A percentile compares a stretch with the other conserved stretches of the same genome.
Evolutionary conservation across 305 asterid species (phyloP).

Genomic region (Fraxinus angustifolia): DNA sequence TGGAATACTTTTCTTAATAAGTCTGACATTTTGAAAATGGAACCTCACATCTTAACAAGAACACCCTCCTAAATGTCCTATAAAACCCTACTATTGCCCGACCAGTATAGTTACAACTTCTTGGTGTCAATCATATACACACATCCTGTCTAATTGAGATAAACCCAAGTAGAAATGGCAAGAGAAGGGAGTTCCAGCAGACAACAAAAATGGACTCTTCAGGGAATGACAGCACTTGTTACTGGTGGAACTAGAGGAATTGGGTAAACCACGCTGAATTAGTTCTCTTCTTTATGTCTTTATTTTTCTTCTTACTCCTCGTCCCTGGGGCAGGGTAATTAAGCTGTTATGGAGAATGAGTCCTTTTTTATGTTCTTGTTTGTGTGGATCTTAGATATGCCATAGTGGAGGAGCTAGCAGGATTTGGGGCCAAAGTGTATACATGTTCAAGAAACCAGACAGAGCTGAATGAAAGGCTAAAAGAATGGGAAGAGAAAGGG

Average conservation of each 20-base stretch:
- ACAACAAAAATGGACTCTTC: conserved; percentile 44
- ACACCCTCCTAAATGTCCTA: neutral
- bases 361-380: neutral
- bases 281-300: neutral
- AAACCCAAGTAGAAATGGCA: conserved; percentile 14
- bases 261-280: conserved; percentile 23
- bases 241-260: conserved; percentile 60
- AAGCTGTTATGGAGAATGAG: neutral
- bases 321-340: too few species aligned
- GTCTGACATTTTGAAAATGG: too few species aligned
- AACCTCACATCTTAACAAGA: too few species aligned
- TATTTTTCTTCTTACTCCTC: neutral
- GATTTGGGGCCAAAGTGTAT: conserved; percentile 61
- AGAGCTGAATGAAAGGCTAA: conserved; percentile 44
- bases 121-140: neutral
- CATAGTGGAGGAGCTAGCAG: conserved; percentile 73
- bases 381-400: conserved; percentile 42
- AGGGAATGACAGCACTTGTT: conserved; percentile 57
- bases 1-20: too few species aligned
- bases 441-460: conserved; percentile 60
- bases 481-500: conserved; percentile 72
- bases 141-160: neutral
- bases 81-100: neutral
- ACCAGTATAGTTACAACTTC: neutral
- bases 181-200: conserved; percentile 17